Base-by-base conservation (phyloP, 2,329 filamentous ascomycete genomes). In the Botrytis galanthina region DNA sequence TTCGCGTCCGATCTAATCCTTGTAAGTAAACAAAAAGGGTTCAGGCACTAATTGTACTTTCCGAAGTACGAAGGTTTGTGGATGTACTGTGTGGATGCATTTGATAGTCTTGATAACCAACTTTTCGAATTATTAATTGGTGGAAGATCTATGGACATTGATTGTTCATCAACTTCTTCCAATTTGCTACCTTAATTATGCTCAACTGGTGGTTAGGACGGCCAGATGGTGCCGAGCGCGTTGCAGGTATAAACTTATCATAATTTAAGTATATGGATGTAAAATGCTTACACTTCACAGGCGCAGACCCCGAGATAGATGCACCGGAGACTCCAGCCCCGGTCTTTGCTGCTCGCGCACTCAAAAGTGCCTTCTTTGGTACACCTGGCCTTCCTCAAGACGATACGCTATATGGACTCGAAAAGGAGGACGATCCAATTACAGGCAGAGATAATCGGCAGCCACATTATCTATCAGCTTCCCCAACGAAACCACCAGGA, bases 261-360 rank as follows among this genome's bases (percentile, higher is more conserved):
- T 8, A 32, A 37, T 2, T 57, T 32, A 39, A 22, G 22, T 39
- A 37, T 61, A n/a, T n/a, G n/a, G 35, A 18, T 18, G 9, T 26
- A 14, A 32, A 70, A 46, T 61, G 29, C 67, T 62, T 35, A 61
- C n/a, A 61, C 20, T 14, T 14, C 22, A 42, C 22, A 73, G 71
- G 54, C 18, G 29, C 39, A 32, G 71, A 73, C 42, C 71, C 71
- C 2, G 71, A 73, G 39, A 48, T 35, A 44, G 89, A 91, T 26
- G 84, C 84, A 46, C 89, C 89, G 57, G 89, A 91, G 77, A 92
- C 90, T 26, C 90, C 90, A 10, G 90, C 88, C 0, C 89, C 90
- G 2, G 86, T 91, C 0, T 92, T 92, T 79, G 90, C 89, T 3
- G 89, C 89, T 54, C 86, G 90, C 74, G 90, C 90, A 9, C 84